Evolutionary conservation across 163 green algal genomes (phyloP), one percentile per base, ranked within the genome.

Genomic region (Chlamydomonas reinhardtii): DNA sequence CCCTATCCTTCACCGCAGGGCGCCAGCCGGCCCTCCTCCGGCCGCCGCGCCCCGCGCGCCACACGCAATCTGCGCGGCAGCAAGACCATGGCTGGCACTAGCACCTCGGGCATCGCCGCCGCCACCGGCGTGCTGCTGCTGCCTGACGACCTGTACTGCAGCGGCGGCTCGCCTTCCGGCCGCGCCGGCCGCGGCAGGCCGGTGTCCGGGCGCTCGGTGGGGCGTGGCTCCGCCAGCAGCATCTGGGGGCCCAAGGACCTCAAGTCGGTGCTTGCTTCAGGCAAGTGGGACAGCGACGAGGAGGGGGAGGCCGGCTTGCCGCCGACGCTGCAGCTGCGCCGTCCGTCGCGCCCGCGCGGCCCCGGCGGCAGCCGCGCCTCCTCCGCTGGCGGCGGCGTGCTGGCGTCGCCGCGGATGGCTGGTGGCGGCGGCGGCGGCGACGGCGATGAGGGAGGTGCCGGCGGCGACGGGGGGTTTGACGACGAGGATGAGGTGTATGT

Each of bases 291-390:
- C 8, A 54, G 34, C 17, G 70, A 73, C 27, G 54, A 39, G 0
- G 75, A 61, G 25, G 80, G 35, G 15, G 68, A 24, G 25, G 16
- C 14, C 48, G 25, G 68, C 52, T 12, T 56, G 70, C 70, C 43
- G 48, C 32, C 34, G 0, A 52, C 31, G 54, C 70, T 78, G 79
- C 80, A 73, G 80, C 80, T 86, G 69, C 80, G 69, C 17, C 56
- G 80, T 6, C 80, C 27, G 2, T 19, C 35, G 15, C n/a, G 16
- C n/a, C 11, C 35, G 31, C 68, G 32, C 24, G 24, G n/a, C n/a
- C 19, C 34, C 24, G 34, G 70, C 39, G 39, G 15, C 39, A 15
- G 22, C 9, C 48, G 48, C 12, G 48, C 48, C 48, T 56, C 48
- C 48, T 56, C 48, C n/a, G 16, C 17, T 29, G 74, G 25, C 59